Percentiles rank a stretch among this genome's conserved stretches.
These are phyloP conservation scores for Ricinus communis DNA, from an alignment of 345 rosid genomes.

Conservation along the genomic window DNA sequence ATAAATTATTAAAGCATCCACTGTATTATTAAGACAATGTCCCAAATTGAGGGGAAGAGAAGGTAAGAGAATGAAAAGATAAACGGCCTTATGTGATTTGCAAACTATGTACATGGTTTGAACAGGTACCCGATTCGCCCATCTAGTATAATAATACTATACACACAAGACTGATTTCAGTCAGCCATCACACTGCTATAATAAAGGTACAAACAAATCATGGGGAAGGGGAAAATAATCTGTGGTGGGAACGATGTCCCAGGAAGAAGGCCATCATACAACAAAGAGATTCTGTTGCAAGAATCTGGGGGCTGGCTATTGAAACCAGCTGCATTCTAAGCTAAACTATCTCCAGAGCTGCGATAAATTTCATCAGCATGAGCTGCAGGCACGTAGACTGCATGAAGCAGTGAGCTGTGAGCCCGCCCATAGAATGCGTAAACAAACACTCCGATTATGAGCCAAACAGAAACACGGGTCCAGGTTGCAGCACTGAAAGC, in stretches of 20 bases:
- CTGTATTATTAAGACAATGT: too few species aligned
- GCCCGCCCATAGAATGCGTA: conserved; percentile 54
- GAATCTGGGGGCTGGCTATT: not conserved
- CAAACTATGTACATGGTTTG: conserved; percentile 17
- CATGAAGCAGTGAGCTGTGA: conserved; percentile 50
- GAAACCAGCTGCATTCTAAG: not conserved
- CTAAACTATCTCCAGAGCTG: conserved; percentile 7
- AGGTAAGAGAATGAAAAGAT: not conserved
- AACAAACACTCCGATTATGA: conserved; percentile 49
- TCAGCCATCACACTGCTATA: not conserved
- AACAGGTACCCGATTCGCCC: not conserved
- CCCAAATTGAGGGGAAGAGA: too few species aligned
- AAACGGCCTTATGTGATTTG: not conserved
- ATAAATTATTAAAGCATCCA: too few species aligned
- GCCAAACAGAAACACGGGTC: conserved; percentile 69
- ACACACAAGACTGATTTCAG: not conserved
- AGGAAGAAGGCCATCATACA: conserved; percentile 9
- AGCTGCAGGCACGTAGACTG: conserved; percentile 39
- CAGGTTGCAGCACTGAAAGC: conserved; percentile 59
- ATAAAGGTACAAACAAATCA: not conserved
- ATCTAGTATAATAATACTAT: not conserved
- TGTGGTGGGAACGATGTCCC: not conserved
- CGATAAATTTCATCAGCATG: conserved; percentile 38
- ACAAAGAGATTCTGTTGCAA: conserved; percentile 20
- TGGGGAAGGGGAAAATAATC: not conserved